These are phyloP conservation scores for Gossypium aridum DNA, from an alignment of 441 rosid genomes.

Conservation along the genomic window DNA sequence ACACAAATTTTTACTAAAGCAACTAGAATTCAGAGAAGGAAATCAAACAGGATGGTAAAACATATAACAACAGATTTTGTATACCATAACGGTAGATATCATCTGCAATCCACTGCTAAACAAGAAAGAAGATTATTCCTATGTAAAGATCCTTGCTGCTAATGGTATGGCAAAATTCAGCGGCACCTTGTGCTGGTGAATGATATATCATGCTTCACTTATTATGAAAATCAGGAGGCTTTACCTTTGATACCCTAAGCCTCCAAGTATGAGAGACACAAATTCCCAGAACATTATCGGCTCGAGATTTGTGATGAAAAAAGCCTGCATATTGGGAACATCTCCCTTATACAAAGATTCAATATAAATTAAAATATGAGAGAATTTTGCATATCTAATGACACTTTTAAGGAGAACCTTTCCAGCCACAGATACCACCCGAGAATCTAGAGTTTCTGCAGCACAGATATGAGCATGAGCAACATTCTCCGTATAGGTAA, in stretches of 20 bases:
- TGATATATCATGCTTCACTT: background rate
- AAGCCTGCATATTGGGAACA: slow-evolving; percentile 51
- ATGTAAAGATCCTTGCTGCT: background rate
- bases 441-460: slow-evolving; percentile 65
- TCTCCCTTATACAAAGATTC: background rate
- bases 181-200: background rate
- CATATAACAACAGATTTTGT: background rate
- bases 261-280: slow-evolving; percentile 53
- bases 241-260: slow-evolving; percentile 84
- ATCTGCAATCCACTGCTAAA: background rate
- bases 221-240: slow-evolving; percentile 10
- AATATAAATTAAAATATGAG: background rate
- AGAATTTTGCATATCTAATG: background rate
- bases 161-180: background rate
- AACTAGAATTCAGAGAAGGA: background rate
- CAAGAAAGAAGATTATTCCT: background rate
- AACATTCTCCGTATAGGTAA: slow-evolving; percentile 80
- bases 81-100: background rate
- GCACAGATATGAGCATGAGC: slow-evolving; percentile 82
- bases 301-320: slow-evolving; percentile 77
- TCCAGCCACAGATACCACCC: slow-evolving; percentile 69
- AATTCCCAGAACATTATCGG: slow-evolving; percentile 77
- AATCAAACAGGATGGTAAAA: slow-evolving; percentile 1
- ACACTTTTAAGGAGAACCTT: slow-evolving; percentile 43
- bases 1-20: background rate